These are phyloP conservation scores for Solanum neorickii DNA, from an alignment of 257 asterid species.

Conservation along the genomic window DNA sequence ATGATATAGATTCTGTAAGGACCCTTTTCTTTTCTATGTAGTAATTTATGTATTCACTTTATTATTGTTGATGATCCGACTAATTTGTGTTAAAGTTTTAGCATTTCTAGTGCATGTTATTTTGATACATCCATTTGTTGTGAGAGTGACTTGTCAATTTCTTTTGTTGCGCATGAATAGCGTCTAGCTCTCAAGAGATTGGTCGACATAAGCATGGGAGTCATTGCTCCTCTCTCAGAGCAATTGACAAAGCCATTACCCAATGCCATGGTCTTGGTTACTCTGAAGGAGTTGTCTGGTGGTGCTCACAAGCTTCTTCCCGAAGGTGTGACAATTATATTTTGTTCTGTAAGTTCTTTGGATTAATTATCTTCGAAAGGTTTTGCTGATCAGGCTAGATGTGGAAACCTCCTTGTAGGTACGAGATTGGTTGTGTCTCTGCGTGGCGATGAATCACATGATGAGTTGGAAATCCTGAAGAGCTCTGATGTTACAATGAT, in stretches of 20 bases:
- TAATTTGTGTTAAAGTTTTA: neutral
- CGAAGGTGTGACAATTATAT: conserved; percentile 37
- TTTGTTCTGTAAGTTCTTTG: neutral
- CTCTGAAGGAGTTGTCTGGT: conserved; percentile 63
- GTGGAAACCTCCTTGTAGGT: conserved; percentile 28
- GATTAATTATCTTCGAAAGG: neutral
- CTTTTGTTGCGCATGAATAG: conserved; percentile 28
- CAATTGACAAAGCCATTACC: conserved; percentile 87
- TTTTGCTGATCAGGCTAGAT: conserved; percentile 3
- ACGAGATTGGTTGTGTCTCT: conserved; percentile 70
- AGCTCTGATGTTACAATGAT: conserved; percentile 59
- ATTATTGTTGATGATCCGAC: neutral
- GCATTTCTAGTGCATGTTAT: neutral
- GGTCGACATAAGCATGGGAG: conserved; percentile 94
- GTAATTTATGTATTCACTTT: neutral
- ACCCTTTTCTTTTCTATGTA: neutral
- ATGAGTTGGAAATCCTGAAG: conserved; percentile 68
- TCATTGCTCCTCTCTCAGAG: conserved; percentile 85
- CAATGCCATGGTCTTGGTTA: conserved; percentile 67
- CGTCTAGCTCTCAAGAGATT: conserved; percentile 79
- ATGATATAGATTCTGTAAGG: conserved; percentile 83
- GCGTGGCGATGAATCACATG: conserved; percentile 73
- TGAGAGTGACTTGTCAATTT: conserved; percentile 4
- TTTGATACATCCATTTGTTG: neutral
- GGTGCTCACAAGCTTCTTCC: conserved; percentile 91